Base-by-base conservation (phyloP, 495 filamentous ascomycete genomes). In the Collariella sp. region DNA sequence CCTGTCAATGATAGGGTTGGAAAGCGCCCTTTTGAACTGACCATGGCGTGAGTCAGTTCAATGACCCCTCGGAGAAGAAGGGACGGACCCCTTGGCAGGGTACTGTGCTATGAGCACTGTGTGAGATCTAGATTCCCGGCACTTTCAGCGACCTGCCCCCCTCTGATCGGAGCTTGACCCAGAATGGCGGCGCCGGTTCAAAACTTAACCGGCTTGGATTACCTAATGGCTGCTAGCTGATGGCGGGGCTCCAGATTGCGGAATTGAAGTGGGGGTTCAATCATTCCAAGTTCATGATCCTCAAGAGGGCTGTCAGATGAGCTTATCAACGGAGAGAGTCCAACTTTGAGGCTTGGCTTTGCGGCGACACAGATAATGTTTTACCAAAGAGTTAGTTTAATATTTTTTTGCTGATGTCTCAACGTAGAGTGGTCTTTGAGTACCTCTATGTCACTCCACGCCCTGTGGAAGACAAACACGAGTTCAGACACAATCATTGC, bases 11-110 rank as follows among this genome's bases (percentile, higher is more conserved):
- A 29, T n/a, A 51, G 34, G 7, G 20, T 13, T 12, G 19, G 7
- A 19, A 26, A 35, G 23, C 40, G 19, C 13, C 3, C 22, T 46
- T 57, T 52, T 46, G n/a, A 43, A 42, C 35, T 39, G 29, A 26
- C 2, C 1, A 43, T 51, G 50, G 48, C 50, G 56, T 59, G 56
- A 59, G 51, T 59, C 56, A 59, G 47, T 36, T 18, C 4, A 26
- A 24, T 51, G 35, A 43, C 51, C 47, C 57, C 52, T 55, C 52
- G 45, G 45, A 26, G 13, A n/a, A 29, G 31, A 33, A 23, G 35
- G 7, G 13, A 40, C 9, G 26, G 26, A 31, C 26, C 26, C 26
- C 26, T 31, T 31, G 4, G 26, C 5, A n/a, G n/a, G 13, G 42
- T 36, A 52, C 49, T 36, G 55, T 58, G 50, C 16, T 0, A 5